A percentile compares a stretch with the other conserved stretches of the same genome.
Evolutionary conservation across 2,329 filamentous ascomycete species (phyloP).

Genomic region (Mycogone perniciosa): DNA sequence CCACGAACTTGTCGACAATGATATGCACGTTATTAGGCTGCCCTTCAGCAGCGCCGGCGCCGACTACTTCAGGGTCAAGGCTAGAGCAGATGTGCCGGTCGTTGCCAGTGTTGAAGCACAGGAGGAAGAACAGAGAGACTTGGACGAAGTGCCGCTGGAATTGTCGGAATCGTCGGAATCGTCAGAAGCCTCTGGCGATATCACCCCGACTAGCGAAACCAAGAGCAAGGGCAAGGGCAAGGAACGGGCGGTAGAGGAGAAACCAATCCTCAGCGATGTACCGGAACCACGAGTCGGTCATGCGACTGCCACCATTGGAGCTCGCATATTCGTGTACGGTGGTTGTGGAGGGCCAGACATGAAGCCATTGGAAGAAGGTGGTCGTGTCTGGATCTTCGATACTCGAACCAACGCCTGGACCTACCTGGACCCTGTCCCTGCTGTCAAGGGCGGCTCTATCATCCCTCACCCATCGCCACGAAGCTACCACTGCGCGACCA

Average conservation of each 20-base stretch:
- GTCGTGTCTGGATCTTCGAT: conserved; percentile 71
- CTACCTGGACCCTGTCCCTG: conserved; percentile 50
- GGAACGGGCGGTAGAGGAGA: conserved; percentile 23
- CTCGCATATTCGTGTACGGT: conserved; percentile 73
- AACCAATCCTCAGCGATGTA: conserved; percentile 35
- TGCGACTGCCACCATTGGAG: conserved; percentile 60
- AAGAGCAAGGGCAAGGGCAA: conserved; percentile 34
- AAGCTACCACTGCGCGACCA: conserved; percentile 62
- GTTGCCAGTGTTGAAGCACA: conserved; percentile 11
- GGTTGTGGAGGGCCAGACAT: conserved; percentile 66
- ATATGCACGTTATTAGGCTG: conserved; percentile 60
- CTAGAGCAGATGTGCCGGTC: conserved; percentile 39
- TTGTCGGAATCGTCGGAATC: conserved; percentile 21
- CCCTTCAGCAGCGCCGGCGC: conserved; percentile 50
- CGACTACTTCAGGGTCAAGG: conserved; percentile 53
- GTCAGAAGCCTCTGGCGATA: neutral
- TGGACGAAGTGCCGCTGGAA: conserved; percentile 37
- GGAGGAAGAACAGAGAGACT: conserved; percentile 27
- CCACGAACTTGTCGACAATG: conserved; percentile 63
- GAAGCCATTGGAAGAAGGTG: conserved; percentile 65
- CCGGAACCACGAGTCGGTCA: conserved; percentile 68
- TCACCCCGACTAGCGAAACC: conserved; percentile 4
- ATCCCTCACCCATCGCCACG: conserved; percentile 52
- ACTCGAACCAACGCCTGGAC: conserved; percentile 59
- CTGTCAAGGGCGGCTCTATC: conserved; percentile 35